These are phyloP conservation scores for Cyberlindnera petersonii DNA, from an alignment of 805 yeast genomes.

Conservation along the genomic window DNA sequence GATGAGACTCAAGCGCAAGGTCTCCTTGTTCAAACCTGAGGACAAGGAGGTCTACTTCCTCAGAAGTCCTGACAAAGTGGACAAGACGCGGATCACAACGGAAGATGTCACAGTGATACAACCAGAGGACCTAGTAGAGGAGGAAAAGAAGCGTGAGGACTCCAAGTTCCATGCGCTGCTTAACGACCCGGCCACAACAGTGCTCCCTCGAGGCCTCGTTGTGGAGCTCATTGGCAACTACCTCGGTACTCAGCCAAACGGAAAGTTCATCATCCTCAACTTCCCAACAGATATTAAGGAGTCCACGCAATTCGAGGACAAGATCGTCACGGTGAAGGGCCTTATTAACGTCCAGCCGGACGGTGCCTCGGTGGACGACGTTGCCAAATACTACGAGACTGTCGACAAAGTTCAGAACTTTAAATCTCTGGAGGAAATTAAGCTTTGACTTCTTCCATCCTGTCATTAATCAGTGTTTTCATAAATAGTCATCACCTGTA, in stretches of 20 bases:
- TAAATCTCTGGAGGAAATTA: constrained; percentile 6
- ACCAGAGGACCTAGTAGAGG: constrained; percentile 44
- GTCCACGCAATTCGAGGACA: constrained; percentile 70
- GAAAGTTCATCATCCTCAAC: constrained; percentile 46
- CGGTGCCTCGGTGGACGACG: constrained; percentile 30
- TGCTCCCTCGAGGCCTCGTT: constrained; percentile 34
- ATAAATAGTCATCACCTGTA: background rate
- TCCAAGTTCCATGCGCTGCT: constrained; percentile 51
- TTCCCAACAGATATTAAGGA: constrained; percentile 63
- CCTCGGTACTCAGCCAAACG: constrained; percentile 24
- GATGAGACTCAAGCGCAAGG: constrained; percentile 49
- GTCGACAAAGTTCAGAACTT: constrained; percentile 48
- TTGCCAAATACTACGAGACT: constrained; percentile 61
- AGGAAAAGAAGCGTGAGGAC: constrained; percentile 39
- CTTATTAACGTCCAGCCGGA: constrained; percentile 33
- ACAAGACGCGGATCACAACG: constrained; percentile 5
- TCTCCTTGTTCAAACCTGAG: constrained; percentile 38
- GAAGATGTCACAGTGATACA: constrained; percentile 39
- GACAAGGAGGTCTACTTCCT: constrained; percentile 40
- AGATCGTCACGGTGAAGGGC: constrained; percentile 46
- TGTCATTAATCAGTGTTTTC: background rate
- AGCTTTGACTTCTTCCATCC: constrained; percentile 1
- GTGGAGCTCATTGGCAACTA: constrained; percentile 31
- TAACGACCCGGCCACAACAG: constrained; percentile 31
- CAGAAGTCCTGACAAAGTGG: constrained; percentile 22